Evolutionary conservation across 2,329 filamentous ascomycete species (phyloP).

Genomic region (Phialemonium atrogriseum): DNA sequence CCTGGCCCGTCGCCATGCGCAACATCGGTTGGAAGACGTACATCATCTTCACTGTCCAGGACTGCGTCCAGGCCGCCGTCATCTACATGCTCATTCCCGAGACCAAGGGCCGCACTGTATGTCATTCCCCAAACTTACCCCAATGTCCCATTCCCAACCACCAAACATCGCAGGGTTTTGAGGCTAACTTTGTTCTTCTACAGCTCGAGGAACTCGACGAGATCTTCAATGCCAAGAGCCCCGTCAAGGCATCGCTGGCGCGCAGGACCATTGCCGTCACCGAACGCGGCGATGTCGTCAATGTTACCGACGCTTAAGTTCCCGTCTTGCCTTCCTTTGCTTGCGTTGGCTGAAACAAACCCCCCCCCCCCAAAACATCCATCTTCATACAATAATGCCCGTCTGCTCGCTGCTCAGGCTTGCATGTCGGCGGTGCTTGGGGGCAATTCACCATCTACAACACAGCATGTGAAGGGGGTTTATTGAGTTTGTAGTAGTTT

Average conservation of each 20-base stretch:
- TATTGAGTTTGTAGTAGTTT: no score
- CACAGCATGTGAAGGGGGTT: no score
- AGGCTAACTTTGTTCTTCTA: no score
- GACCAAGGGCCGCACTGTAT: slow-evolving; percentile 33
- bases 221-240: slow-evolving; percentile 30
- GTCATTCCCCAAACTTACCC: no score
- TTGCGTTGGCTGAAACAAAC: no score
- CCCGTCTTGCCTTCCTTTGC: no score
- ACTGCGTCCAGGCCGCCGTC: slow-evolving; percentile 26
- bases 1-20: slow-evolving; percentile 34
- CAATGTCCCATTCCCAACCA: no score
- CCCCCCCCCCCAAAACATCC: no score
- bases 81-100: slow-evolving; percentile 41
- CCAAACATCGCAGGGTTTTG: neutral
- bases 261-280: slow-evolving; percentile 1
- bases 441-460: no score
- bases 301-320: slow-evolving; percentile 2
- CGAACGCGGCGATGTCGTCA: slow-evolving; percentile 1
- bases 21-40: slow-evolving; percentile 42
- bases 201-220: slow-evolving; percentile 38
- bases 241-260: slow-evolving; percentile 18
- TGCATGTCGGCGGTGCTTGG: no score
- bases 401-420: no score
- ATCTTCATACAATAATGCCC: no score
- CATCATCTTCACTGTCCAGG: slow-evolving; percentile 37